Conservation (phyloP, 192 early-diverging fungal species). For the Coemansia sp. region DNA sequence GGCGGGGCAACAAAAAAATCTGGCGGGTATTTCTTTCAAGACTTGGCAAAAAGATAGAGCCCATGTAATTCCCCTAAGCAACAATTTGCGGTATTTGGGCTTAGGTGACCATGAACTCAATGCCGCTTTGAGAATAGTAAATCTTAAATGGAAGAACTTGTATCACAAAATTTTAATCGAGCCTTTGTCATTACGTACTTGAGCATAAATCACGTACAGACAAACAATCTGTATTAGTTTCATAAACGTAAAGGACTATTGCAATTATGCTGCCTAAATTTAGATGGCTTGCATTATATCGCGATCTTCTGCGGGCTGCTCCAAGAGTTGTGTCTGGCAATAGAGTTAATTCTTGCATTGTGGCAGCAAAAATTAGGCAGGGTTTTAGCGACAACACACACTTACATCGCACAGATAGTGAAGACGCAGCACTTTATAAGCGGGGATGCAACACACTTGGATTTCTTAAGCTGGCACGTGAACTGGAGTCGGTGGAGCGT, state of each 20-base stretch:
- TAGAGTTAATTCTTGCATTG: not conserved
- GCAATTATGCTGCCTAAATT: constrained; percentile 3
- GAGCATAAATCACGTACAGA: not conserved
- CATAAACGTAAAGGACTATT: not conserved
- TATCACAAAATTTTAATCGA: not conserved
- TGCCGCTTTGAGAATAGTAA: not conserved
- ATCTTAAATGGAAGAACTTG: not conserved
- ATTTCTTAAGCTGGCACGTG: constrained; percentile 50
- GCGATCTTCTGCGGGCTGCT: constrained; percentile 35
- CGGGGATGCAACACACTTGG: constrained; percentile 45
- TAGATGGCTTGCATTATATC: constrained; percentile 39
- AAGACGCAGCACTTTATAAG: constrained; percentile 13
- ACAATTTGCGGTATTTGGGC: not conserved
- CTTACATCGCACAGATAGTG: constrained; percentile 2
- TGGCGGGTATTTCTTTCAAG: too few species aligned
- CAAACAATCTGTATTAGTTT: not conserved
- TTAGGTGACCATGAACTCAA: not conserved
- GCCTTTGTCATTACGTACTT: not conserved
- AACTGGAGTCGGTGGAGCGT: constrained; percentile 46
- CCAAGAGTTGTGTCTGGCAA: constrained; percentile 29
- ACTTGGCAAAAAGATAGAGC: not conserved
- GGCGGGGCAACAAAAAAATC: too few species aligned
- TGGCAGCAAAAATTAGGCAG: constrained; percentile 33
- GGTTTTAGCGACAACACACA: constrained; percentile 28
- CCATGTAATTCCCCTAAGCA: not conserved